These are phyloP conservation scores for Picocystis sp. DNA, from an alignment of 163 green algal genomes.

Conservation along the genomic window DNA sequence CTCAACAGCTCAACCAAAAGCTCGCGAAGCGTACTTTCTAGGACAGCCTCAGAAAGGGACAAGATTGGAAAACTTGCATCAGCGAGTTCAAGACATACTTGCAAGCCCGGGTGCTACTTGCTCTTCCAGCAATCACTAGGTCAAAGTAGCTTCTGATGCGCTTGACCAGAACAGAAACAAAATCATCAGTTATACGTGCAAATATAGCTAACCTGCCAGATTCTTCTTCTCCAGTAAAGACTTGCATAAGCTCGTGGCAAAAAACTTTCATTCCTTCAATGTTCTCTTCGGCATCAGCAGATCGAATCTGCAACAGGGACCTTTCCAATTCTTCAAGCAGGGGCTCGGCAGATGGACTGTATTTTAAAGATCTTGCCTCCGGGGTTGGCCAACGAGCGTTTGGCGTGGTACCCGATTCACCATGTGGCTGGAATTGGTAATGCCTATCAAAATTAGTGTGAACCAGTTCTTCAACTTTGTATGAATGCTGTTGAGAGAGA, in stretches of 20 bases:
- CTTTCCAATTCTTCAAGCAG: background rate
- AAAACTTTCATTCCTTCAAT: constrained; percentile 71
- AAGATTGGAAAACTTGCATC: constrained; percentile 45
- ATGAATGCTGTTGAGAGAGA: background rate
- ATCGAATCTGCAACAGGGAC: background rate
- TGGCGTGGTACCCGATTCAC: background rate
- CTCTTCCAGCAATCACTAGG: background rate
- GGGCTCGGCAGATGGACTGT: too few species aligned
- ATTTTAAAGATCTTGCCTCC: too few species aligned
- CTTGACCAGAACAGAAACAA: constrained; percentile 30
- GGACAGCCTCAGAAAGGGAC: constrained; percentile 9
- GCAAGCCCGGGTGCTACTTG: constrained; percentile 27
- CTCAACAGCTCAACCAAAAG: constrained; percentile 18
- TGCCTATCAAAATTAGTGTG: background rate
- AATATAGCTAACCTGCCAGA: constrained; percentile 9
- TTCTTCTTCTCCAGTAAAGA: constrained; percentile 1
- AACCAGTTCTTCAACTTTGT: background rate
- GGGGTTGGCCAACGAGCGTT: background rate
- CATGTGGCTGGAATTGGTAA: background rate
- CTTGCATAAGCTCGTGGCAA: constrained; percentile 59
- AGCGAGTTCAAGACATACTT: constrained; percentile 89
- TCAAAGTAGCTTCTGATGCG: too few species aligned
- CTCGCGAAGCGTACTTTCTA: constrained; percentile 9
- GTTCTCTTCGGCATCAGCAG: constrained; percentile 10
- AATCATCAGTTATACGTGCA: constrained; percentile 23